Percentiles rank a stretch among this genome's conserved stretches.
phyloP scores from a whole-genome alignment of 495 filamentous ascomycete genomes.

The Lasiosphaeria ovina region DNA sequence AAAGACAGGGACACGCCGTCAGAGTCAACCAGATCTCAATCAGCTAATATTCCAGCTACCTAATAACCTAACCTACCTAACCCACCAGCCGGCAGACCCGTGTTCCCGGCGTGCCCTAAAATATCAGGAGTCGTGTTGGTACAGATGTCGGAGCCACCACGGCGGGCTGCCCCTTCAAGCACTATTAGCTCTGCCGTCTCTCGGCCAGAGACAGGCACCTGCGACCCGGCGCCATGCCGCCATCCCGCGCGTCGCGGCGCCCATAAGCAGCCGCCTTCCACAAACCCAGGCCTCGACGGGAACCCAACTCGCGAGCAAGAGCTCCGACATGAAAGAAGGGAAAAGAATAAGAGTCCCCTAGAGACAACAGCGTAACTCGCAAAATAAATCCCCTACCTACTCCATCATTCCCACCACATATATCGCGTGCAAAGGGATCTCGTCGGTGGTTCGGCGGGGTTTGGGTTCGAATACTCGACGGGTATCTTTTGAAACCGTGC shows the following conservation, averaged over 20 bases:
- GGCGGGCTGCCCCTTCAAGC: neutral
- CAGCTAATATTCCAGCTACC: conserved; percentile 6
- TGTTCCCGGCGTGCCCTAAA: neutral
- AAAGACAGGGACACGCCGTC: too few relatives aligned
- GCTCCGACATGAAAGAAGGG: conserved; percentile 12
- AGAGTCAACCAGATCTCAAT: too few relatives aligned
- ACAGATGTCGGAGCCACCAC: conserved; percentile 13
- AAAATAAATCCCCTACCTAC: conserved; percentile 2
- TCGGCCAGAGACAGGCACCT: neutral
- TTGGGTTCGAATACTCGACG: neutral
- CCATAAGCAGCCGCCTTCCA: neutral
- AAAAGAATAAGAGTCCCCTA: conserved; percentile 7
- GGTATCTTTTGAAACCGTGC: neutral
- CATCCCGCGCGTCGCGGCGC: neutral
- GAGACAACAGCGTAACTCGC: conserved; percentile 2
- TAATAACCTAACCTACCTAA: conserved; percentile 2
- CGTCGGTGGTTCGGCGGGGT: neutral
- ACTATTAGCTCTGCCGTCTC: neutral
- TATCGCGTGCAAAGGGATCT: neutral
- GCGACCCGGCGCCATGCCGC: neutral
- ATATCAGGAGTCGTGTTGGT: conserved; percentile 10
- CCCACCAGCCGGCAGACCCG: neutral
- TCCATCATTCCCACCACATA: conserved; percentile 3
- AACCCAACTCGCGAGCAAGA: neutral
- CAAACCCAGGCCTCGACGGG: neutral